These are phyloP conservation scores for Aotearoamyces nothofagi DNA, from an alignment of 2,329 filamentous ascomycete genomes.

Conservation along the genomic window DNA sequence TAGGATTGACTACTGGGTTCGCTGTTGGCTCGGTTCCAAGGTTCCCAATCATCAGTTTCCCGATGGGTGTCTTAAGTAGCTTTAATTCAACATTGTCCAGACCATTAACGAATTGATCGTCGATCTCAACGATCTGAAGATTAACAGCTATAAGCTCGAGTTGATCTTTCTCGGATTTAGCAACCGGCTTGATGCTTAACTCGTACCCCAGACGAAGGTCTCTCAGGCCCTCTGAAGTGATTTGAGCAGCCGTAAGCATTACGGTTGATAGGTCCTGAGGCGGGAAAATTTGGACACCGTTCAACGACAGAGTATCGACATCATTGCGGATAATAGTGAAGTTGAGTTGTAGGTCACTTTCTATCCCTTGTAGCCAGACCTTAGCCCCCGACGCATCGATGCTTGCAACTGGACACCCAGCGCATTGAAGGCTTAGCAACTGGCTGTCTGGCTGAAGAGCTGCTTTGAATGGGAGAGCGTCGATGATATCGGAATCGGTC, in stretches of 20 bases:
- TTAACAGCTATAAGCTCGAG: constrained; percentile 37
- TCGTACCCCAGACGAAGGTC: constrained; percentile 13
- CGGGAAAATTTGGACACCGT: constrained; percentile 44
- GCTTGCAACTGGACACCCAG: constrained; percentile 31
- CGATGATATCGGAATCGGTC: constrained; percentile 1
- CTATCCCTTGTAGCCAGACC: constrained; percentile 10
- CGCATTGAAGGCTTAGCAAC: constrained; percentile 34
- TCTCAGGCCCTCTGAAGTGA: constrained; percentile 20
- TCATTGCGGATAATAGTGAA: constrained; percentile 34
- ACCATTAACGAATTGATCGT: constrained; percentile 34
- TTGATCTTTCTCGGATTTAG: constrained; percentile 33
- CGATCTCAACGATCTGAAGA: constrained; percentile 45
- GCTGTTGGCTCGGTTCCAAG: constrained; percentile 22
- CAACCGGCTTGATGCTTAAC: constrained; percentile 20
- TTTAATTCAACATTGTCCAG: constrained; percentile 42
- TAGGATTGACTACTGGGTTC: constrained; percentile 10
- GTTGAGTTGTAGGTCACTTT: constrained; percentile 30
- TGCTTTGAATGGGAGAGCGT: constrained; percentile 21
- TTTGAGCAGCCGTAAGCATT: constrained; percentile 28
- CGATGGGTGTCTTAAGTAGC: constrained; percentile 41
- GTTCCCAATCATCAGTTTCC: constrained; percentile 37
- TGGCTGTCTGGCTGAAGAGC: constrained; percentile 22
- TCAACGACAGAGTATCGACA: constrained; percentile 35
- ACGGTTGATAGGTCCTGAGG: constrained; percentile 19
- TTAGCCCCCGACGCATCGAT: constrained; percentile 16